A percentile compares a stretch with the other conserved stretches of the same genome.
Evolutionary conservation across 495 filamentous ascomycete species (phyloP).

Genomic region (Clohesyomyces aquaticus): DNA sequence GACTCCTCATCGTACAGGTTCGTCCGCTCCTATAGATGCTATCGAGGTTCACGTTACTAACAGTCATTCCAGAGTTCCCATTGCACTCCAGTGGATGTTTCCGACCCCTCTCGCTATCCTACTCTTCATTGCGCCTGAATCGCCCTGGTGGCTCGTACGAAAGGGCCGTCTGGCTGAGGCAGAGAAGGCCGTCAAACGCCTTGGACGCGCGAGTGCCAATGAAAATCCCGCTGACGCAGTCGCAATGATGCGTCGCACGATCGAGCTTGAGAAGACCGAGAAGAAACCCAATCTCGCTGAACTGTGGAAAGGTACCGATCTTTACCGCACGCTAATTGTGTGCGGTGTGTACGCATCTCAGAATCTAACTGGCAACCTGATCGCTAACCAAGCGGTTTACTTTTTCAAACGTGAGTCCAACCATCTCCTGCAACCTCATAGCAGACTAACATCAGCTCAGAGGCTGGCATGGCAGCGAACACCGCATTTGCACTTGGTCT

Average conservation of each 20-base stretch:
- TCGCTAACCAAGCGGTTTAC: slow-evolving; percentile 46
- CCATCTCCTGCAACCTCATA: slow-evolving; percentile 18
- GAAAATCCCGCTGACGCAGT: slow-evolving; percentile 52
- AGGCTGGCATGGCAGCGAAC: slow-evolving; percentile 36
- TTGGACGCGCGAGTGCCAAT: slow-evolving; percentile 54
- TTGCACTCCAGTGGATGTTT: slow-evolving; percentile 56
- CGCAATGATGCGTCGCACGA: slow-evolving; percentile 41
- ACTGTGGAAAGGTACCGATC: slow-evolving; percentile 52
- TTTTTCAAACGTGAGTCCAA: slow-evolving; percentile 42
- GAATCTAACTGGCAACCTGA: slow-evolving; percentile 49
- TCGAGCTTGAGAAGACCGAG: slow-evolving; percentile 36
- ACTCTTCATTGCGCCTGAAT: slow-evolving; percentile 38
- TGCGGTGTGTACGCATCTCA: slow-evolving; percentile 52
- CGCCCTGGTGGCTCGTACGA: slow-evolving; percentile 28
- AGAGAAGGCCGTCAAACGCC: slow-evolving; percentile 17
- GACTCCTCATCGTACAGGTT: slow-evolving; percentile 52
- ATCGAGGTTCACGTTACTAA: slow-evolving; percentile 46
- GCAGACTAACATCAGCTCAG: slow-evolving; percentile 25
- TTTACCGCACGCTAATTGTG: slow-evolving; percentile 54
- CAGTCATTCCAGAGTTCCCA: slow-evolving; percentile 48
- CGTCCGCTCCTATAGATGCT: slow-evolving; percentile 44
- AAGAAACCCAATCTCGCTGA: slow-evolving; percentile 49
- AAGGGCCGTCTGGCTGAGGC: slow-evolving; percentile 26
- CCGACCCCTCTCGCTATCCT: slow-evolving; percentile 49
- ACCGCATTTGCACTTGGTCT: slow-evolving; percentile 53